phyloP scores from a whole-genome alignment of 768 basidiomycete species.

The Pulveroboletus sp. region DNA sequence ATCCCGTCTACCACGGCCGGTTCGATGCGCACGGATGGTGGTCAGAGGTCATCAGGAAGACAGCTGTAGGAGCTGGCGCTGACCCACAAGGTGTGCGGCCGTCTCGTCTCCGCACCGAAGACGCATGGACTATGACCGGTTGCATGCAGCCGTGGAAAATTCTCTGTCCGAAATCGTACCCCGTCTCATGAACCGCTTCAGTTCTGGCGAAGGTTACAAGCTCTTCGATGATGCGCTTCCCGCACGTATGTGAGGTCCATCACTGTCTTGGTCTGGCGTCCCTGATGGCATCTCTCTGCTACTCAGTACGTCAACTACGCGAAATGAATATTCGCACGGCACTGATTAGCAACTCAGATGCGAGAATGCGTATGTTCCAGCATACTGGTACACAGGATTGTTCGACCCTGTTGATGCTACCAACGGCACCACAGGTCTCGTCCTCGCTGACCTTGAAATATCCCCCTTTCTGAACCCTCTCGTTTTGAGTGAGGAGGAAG shows the following conservation, averaged over 20 bases:
- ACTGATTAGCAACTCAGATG: conserved; percentile 70
- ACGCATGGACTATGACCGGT: conserved; percentile 17
- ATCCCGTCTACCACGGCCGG: conserved; percentile 48
- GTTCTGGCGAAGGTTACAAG: conserved; percentile 65
- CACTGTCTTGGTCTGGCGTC: not conserved
- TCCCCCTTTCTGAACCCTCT: conserved; percentile 47
- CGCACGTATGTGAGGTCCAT: conserved; percentile 36
- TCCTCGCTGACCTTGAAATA: conserved; percentile 58
- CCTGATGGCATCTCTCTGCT: conserved; percentile 1
- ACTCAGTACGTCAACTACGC: conserved; percentile 44
- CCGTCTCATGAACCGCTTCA: conserved; percentile 61
- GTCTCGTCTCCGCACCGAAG: conserved; percentile 15
- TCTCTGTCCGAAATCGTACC: conserved; percentile 56
- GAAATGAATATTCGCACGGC: conserved; percentile 48
- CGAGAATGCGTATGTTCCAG: conserved; percentile 56
- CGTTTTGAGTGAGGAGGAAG: conserved; percentile 66
- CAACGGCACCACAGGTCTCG: conserved; percentile 36
- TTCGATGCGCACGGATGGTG: conserved; percentile 63
- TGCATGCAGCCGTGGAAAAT: conserved; percentile 46
- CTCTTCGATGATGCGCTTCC: conserved; percentile 51
- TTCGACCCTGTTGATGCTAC: not conserved
- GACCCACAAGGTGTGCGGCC: conserved; percentile 45
- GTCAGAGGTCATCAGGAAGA: conserved; percentile 70
- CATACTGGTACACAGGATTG: not conserved
- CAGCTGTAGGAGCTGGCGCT: conserved; percentile 73